Conservation (phyloP, 768 basidiomycete genomes). For the Tephrocybe sp. region DNA sequence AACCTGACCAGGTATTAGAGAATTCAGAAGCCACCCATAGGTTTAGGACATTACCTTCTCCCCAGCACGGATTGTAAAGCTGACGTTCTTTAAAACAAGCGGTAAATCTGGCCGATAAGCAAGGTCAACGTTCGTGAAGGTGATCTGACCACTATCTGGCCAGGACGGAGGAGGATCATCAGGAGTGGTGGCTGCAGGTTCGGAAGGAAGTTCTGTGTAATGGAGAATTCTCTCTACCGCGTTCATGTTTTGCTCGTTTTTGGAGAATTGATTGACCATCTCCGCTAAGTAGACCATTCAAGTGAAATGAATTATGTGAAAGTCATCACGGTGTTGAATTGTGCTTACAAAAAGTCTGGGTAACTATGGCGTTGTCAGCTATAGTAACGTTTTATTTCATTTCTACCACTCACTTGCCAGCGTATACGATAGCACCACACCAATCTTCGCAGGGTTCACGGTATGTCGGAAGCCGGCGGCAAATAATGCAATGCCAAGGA, state of each 20-base stretch:
- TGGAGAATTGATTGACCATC: slow-evolving; percentile 53
- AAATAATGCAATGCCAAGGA: slow-evolving; percentile 70
- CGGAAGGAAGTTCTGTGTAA: slow-evolving; percentile 59
- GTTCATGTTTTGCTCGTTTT: slow-evolving; percentile 71
- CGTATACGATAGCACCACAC: slow-evolving; percentile 58
- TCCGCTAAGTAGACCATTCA: slow-evolving; percentile 33
- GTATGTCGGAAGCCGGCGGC: slow-evolving; percentile 56
- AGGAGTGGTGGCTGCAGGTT: slow-evolving; percentile 42
- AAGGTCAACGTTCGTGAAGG: slow-evolving; percentile 54
- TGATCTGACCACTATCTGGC: slow-evolving; percentile 51
- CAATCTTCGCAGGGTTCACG: slow-evolving; percentile 58
- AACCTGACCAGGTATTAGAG: slow-evolving; percentile 24
- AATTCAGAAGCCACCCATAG: not conserved
- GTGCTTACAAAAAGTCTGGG: slow-evolving; percentile 50
- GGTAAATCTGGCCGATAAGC: slow-evolving; percentile 63
- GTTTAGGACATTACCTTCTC: slow-evolving; percentile 52
- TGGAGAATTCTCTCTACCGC: slow-evolving; percentile 69
- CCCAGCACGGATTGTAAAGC: slow-evolving; percentile 52
- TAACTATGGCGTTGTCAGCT: slow-evolving; percentile 31
- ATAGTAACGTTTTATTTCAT: not conserved
- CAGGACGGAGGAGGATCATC: slow-evolving; percentile 47
- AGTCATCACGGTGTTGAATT: not conserved
- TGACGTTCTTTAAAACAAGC: slow-evolving; percentile 58
- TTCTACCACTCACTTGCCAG: slow-evolving; percentile 39
- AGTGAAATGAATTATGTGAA: not conserved